Conservation (phyloP, 2,329 filamentous ascomycete genomes). For the Pseudogymnoascus sp. region DNA sequence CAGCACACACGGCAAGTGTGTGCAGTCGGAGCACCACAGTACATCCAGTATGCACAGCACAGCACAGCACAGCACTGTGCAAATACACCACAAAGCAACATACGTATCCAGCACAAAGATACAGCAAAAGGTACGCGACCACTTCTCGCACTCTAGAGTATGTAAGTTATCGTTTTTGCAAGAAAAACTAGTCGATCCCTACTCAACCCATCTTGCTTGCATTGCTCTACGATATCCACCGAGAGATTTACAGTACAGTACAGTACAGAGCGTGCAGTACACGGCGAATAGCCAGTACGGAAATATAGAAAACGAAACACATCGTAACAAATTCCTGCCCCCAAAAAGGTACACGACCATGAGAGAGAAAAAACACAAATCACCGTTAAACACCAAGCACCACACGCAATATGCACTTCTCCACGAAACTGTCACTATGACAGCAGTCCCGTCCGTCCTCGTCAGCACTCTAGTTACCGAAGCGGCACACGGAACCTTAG, state of each 20-base stretch:
- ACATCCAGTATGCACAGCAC: background rate
- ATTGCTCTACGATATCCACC: background rate
- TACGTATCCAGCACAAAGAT: background rate
- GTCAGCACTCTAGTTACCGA: constrained; percentile 8
- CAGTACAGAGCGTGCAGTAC: background rate
- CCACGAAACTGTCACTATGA: constrained; percentile 3
- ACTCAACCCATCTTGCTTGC: background rate
- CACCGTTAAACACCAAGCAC: no score
- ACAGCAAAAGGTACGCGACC: background rate
- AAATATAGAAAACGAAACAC: no score
- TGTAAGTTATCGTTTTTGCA: background rate
- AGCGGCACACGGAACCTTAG: background rate
- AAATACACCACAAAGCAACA: background rate
- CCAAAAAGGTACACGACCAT: background rate
- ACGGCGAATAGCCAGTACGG: no score
- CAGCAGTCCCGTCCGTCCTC: background rate
- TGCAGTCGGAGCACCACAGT: background rate
- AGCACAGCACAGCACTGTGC: background rate
- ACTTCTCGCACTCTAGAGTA: background rate
- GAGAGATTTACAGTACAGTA: background rate
- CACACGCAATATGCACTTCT: background rate
- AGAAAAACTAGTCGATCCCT: background rate
- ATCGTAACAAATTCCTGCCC: background rate
- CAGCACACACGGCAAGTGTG: background rate
- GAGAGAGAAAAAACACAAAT: background rate